Conservation (phyloP, 139 green algal species). For the Tetradesmus lagerheimii region DNA sequence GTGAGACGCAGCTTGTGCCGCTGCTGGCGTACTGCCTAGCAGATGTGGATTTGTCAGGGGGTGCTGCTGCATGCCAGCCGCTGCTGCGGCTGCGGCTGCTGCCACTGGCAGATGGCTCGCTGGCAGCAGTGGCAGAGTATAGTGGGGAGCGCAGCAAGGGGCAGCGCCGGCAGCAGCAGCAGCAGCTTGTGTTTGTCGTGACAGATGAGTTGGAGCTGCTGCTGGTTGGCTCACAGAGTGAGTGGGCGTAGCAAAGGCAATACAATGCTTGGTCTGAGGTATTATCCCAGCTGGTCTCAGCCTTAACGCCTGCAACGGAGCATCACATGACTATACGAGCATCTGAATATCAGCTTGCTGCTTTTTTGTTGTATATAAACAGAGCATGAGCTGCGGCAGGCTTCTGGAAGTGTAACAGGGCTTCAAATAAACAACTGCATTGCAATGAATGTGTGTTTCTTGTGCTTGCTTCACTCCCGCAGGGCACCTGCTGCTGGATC, state of each 20-base stretch:
- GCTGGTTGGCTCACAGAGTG: slow-evolving; percentile 47
- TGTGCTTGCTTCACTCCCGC: background rate
- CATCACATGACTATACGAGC: too few species aligned
- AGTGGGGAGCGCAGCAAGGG: background rate
- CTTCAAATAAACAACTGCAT: too few species aligned
- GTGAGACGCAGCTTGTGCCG: slow-evolving; percentile 19
- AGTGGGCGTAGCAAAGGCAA: too few species aligned
- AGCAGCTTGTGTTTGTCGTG: slow-evolving; percentile 49
- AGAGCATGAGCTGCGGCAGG: too few species aligned
- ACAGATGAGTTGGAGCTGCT: slow-evolving; percentile 49
- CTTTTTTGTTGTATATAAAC: too few species aligned
- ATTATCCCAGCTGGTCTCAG: background rate
- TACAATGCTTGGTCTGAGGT: too few species aligned
- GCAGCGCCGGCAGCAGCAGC: background rate
- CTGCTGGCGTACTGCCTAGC: slow-evolving; percentile 76
- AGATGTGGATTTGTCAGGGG: slow-evolving; percentile 50
- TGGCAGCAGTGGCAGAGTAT: slow-evolving; percentile 10
- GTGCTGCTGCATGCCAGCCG: slow-evolving; percentile 9
- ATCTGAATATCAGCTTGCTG: too few species aligned
- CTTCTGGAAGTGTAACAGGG: too few species aligned
- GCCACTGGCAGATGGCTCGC: slow-evolving; percentile 60
- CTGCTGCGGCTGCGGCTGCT: slow-evolving; percentile 54
- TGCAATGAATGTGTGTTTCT: background rate
- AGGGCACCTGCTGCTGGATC: slow-evolving; percentile 55
- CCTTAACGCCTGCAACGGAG: too few species aligned